Evolutionary conservation across 352 stramenopile genomes (phyloP), one percentile per base, ranked within the genome.

Genomic region (Aphanomyces cochlioides): DNA sequence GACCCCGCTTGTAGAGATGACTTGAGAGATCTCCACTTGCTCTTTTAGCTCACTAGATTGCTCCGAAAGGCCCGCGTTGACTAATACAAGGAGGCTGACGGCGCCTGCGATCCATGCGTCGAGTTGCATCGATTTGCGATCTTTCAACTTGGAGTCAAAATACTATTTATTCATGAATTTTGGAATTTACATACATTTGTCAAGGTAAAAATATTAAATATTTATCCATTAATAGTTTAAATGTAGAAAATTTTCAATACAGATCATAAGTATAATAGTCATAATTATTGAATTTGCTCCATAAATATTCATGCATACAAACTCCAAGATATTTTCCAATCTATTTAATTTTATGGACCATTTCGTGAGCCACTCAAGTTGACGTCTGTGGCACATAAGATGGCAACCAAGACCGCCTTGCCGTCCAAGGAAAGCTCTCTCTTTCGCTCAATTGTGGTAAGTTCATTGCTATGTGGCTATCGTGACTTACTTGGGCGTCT

Each of bases 341-440:
- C 28, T 28, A 28, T 28, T 28, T 28, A 28, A 28, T 28, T 28
- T 28, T 28, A 28, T 28, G 28, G 28, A 28, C 28, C 28, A 28
- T 28, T 28, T 28, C 28, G 28, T 28, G 28, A 28, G 48, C 64
- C 48, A 63, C 54, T 63, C 48, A 70, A 54, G 28, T 28, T 28
- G 28, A 28, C 28, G 50, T 19, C 63, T 19, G n/a, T 19, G 50
- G n/a, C 37, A 13, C 17, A 41, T 12, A 61, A 37, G 19, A 83
- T 59, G 67, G 85, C 77, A 67, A 89, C 87, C 76, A 83, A 87
- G 64, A 50, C 43, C 17, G 43, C 17, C 43, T 74, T 97, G 74
- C 86, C 90, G 7, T 96, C 97, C 66, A 98, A 98, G 79, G 96
- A 99, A 83, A 84, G 79, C 56, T 92, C 97, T 75, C 83, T 98